Conservation (phyloP, 2,329 filamentous ascomycete genomes). For the Trichoderma sp. region DNA sequence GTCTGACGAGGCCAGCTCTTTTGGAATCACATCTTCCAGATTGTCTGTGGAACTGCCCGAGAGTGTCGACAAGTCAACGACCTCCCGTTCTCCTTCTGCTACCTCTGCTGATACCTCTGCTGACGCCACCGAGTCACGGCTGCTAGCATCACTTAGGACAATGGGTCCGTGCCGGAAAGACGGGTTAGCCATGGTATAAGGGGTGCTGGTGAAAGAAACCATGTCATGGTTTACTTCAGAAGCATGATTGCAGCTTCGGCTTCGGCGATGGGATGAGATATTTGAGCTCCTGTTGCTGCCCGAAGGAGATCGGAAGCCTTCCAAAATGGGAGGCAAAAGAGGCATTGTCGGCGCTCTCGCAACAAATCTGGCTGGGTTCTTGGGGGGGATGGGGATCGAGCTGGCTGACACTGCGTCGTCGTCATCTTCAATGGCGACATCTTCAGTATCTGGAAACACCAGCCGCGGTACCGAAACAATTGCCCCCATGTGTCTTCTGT, state of each 20-base stretch:
- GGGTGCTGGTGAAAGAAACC: slow-evolving; percentile 51
- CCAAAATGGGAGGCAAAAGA: slow-evolving; percentile 33
- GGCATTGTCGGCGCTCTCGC: slow-evolving; percentile 17
- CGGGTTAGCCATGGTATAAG: slow-evolving; percentile 52
- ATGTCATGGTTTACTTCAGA: slow-evolving; percentile 45
- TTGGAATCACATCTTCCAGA: slow-evolving; percentile 12
- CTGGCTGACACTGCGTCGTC: neutral
- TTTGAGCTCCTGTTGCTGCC: slow-evolving; percentile 23
- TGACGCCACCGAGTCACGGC: slow-evolving; percentile 31
- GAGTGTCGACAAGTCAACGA: slow-evolving; percentile 64
- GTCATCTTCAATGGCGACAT: slow-evolving; percentile 20
- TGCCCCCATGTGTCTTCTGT: neutral
- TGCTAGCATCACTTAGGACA: slow-evolving; percentile 48
- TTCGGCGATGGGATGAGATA: slow-evolving; percentile 13
- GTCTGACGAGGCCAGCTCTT: slow-evolving; percentile 35
- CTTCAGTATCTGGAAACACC: neutral
- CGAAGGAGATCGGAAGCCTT: slow-evolving; percentile 27
- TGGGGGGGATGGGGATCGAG: slow-evolving; percentile 27
- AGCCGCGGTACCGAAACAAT: neutral
- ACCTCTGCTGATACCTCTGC: slow-evolving; percentile 5
- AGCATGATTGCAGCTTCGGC: slow-evolving; percentile 31
- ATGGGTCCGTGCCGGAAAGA: slow-evolving; percentile 58
- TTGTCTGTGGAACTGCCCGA: slow-evolving; percentile 59
- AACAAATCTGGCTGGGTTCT: slow-evolving; percentile 30
- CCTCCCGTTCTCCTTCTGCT: slow-evolving; percentile 45